Percentiles rank a stretch among this genome's conserved stretches.
Evolutionary conservation across 345 rosid genomes (phyloP).

Genomic region (Physaria fendleri): DNA sequence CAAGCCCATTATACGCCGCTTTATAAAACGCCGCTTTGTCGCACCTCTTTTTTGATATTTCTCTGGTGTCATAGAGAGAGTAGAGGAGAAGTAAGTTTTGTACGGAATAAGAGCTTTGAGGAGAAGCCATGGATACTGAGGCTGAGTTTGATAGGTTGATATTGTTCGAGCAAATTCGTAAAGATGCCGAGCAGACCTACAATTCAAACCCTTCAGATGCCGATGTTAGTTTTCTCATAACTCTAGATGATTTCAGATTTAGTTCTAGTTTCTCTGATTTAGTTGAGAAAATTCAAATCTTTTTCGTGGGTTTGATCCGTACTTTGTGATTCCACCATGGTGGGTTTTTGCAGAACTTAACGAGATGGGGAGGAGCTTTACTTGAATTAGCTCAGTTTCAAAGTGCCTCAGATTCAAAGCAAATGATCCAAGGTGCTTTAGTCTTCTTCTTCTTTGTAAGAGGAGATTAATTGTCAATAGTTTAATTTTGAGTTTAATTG

Average conservation of each 20-base stretch:
- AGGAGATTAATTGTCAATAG: too few species aligned
- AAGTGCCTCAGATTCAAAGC: constrained; percentile 50
- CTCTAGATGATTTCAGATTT: neutral
- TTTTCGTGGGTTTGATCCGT: constrained; percentile 6
- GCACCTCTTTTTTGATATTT: neutral
- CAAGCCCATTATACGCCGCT: constrained; percentile 7
- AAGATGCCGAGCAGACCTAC: constrained; percentile 56
- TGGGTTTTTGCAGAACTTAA: constrained; percentile 50
- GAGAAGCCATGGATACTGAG: constrained; percentile 54
- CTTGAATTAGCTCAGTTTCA: constrained; percentile 90
- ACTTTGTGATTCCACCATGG: neutral
- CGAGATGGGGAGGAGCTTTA: constrained; percentile 81
- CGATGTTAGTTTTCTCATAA: constrained; percentile 43
- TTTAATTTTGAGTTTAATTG: neutral
- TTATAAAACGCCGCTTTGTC: neutral
- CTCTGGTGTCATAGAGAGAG: neutral
- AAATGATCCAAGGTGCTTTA: constrained; percentile 61
- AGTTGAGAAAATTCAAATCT: neutral
- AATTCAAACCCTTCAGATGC: constrained; percentile 63
- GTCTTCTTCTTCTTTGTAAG: neutral
- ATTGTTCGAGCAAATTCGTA: constrained; percentile 80
- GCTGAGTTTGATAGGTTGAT: constrained; percentile 61
- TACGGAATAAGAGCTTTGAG: neutral
- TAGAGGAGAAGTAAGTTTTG: neutral
- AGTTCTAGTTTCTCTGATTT: neutral